These are phyloP conservation scores for Wickerhamiella lipophila DNA, from an alignment of 805 yeast genomes.

Conservation along the genomic window DNA sequence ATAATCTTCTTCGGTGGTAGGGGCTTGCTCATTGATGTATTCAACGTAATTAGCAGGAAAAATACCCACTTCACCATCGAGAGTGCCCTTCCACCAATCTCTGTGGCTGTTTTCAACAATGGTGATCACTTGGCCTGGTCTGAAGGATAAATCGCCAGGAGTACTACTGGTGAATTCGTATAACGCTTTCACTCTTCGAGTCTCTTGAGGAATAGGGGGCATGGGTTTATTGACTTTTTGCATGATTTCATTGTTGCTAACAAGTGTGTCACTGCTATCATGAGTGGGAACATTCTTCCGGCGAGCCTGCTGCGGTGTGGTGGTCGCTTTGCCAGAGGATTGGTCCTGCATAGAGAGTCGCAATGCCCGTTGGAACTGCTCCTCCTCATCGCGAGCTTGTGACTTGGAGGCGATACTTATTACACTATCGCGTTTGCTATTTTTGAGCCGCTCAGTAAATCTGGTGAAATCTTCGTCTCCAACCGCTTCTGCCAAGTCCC, in stretches of 20 bases:
- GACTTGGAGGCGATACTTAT: too few relatives aligned
- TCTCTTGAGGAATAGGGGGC: constrained; percentile 12
- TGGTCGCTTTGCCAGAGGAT: neutral
- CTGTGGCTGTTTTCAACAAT: constrained; percentile 78
- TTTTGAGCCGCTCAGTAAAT: constrained; percentile 35
- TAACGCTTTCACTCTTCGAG: constrained; percentile 52
- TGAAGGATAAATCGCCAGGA: constrained; percentile 76
- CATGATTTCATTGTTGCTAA: neutral
- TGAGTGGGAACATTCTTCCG: neutral
- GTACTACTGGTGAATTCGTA: constrained; percentile 70
- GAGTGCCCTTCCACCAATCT: constrained; percentile 93
- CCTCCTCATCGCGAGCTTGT: constrained; percentile 45
- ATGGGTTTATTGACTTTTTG: constrained; percentile 10
- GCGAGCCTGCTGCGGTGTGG: neutral
- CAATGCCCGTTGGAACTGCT: constrained; percentile 21
- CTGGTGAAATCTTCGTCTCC: constrained; percentile 67
- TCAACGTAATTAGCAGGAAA: constrained; percentile 83
- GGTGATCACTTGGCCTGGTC: constrained; percentile 74
- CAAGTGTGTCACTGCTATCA: neutral
- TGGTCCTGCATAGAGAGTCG: constrained; percentile 18
- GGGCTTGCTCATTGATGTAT: constrained; percentile 8
- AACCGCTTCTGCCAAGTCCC: constrained; percentile 54
- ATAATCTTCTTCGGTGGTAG: constrained; percentile 35
- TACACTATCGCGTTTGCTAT: neutral
- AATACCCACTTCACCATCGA: constrained; percentile 70